A percentile compares a stretch with the other conserved stretches of the same genome.
Evolutionary conservation across 768 basidiomycete species (phyloP).

Genomic region (Amanita rubescens): DNA sequence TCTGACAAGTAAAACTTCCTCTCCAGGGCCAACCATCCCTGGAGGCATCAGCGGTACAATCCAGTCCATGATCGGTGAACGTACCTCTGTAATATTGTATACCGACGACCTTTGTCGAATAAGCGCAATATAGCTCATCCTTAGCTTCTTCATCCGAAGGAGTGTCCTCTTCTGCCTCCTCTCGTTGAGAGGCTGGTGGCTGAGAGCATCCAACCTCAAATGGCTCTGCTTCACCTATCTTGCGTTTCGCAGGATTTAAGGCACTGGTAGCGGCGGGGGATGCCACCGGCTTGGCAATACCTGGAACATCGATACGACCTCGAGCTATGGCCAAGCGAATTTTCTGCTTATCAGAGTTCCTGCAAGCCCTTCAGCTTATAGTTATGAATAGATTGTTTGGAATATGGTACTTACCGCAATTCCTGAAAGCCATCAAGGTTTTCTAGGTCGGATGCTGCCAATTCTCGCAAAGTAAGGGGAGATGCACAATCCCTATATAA

Average conservation of each 20-base stretch:
- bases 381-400: not conserved
- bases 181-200: constrained; percentile 11
- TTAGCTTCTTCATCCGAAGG: constrained; percentile 35
- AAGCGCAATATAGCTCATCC: constrained; percentile 63
- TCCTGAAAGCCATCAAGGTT: constrained; percentile 41
- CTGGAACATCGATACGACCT: constrained; percentile 51
- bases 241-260: not conserved
- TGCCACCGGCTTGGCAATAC: constrained; percentile 24
- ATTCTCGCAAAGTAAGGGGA: constrained; percentile 40
- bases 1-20: constrained; percentile 63
- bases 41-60: constrained; percentile 6
- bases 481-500: constrained; percentile 64
- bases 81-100: constrained; percentile 75
- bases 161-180: constrained; percentile 39
- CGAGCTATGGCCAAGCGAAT: constrained; percentile 50
- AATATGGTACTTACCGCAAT: constrained; percentile 35
- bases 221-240: constrained; percentile 5
- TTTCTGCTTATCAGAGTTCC: constrained; percentile 54
- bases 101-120: constrained; percentile 65
- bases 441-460: constrained; percentile 37
- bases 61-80: constrained; percentile 6
- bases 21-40: constrained; percentile 76
- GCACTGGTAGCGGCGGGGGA: not conserved
- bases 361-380: constrained; percentile 16
- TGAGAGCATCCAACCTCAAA: not conserved